Base-by-base conservation (phyloP, 192 early-diverging fungal species). In the Coemansia sp. region DNA sequence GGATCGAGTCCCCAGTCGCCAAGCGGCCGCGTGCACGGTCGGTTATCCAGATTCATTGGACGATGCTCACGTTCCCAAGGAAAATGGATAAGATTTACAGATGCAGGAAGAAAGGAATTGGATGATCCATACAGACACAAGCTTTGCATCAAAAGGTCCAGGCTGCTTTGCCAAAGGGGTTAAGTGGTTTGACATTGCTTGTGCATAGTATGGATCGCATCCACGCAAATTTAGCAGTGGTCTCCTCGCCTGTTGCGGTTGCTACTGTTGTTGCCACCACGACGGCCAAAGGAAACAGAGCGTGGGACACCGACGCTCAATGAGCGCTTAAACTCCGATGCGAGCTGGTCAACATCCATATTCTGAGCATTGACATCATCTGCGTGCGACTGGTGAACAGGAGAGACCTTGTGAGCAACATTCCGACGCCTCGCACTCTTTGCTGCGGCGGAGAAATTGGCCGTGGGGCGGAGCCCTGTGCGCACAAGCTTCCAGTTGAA, bases 1-100 rank as follows among this genome's bases (percentile, higher is more conserved):
- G 77, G 72, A 41, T 80, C 77, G 49, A 80, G 68, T 19, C 77
- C 77, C 72, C 73, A 80, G 21, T 67, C 64, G 19, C 52, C 26
- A 26, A 47, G 38, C 12, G 62, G 54, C 26, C 60, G 18, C 19
- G 38, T 25, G 48, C 55, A 69, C 22, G 76, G 48, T 12, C 7
- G 65, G 27, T 66, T 78, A 21, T 62, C 41, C 21, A 78, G 52
- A 49, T 64, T 64, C 68, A 76, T 76, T 25, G 7, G 10, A 16
- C 12, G 16, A 3, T 44, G 12, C 38, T 44, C 38, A 3, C 12
- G n/a, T n/a, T 44, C 38, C 8, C 38, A 16, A 14, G 8, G 16
- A 14, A 44, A 44, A 44, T 5, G 16, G 38, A 19, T 38, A 12
- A 31, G 30, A 58, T 58, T 58, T 30, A 58, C 30, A 58, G 38